Percentiles rank a stretch among this genome's conserved stretches.
phyloP scores from a whole-genome alignment of 345 rosid species.

The Citropsis articulata region DNA sequence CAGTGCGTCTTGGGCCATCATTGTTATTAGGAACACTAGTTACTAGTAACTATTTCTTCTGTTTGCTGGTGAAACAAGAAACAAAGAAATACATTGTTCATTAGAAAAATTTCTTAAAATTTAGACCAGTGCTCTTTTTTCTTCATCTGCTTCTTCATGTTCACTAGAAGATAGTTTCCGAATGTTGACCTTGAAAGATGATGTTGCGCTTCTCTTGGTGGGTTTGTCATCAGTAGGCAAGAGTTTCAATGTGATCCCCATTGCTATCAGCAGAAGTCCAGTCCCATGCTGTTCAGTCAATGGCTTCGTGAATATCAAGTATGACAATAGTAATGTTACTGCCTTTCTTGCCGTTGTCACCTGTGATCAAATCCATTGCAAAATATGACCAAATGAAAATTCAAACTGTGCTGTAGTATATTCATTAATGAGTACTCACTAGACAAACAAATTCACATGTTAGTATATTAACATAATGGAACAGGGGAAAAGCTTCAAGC shows the following conservation, averaged over 20 bases:
- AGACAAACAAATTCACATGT: neutral
- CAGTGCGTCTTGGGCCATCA: too few species aligned
- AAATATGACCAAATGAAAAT: neutral
- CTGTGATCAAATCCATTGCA: slow-evolving; percentile 22
- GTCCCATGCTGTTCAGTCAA: slow-evolving; percentile 77
- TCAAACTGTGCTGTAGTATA: neutral
- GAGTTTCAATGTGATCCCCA: slow-evolving; percentile 73
- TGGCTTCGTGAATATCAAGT: slow-evolving; percentile 86
- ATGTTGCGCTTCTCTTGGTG: slow-evolving; percentile 14
- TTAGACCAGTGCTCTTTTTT: slow-evolving; percentile 37
- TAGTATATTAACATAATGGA: neutral
- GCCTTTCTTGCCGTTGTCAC: slow-evolving; percentile 70
- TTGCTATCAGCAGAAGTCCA: slow-evolving; percentile 63
- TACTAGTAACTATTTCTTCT: neutral
- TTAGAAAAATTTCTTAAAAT: neutral
- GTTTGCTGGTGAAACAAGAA: neutral
- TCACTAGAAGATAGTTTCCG: slow-evolving; percentile 11
- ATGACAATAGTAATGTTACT: slow-evolving; percentile 73
- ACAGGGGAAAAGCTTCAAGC: neutral
- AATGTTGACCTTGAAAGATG: slow-evolving; percentile 1
- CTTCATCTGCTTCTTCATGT: slow-evolving; percentile 29
- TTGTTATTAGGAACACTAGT: too few species aligned
- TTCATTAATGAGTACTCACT: neutral
- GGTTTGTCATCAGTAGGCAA: slow-evolving; percentile 34
- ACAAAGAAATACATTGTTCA: neutral